Base-by-base conservation (phyloP, 2,329 filamentous ascomycete genomes). In the Penicillium expansum region DNA sequence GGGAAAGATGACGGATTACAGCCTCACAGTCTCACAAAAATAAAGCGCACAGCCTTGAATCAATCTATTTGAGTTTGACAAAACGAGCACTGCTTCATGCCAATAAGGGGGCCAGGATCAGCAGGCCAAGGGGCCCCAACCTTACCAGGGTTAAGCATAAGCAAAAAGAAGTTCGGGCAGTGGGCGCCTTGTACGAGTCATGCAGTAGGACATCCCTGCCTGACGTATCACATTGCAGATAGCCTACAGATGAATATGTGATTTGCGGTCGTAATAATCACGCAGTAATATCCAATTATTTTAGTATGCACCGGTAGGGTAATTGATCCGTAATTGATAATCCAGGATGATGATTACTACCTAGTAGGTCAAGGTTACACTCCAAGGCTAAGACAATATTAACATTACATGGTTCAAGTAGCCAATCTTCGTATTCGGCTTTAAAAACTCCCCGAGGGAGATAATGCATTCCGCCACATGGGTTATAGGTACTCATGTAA, bases 141-240 rank as follows among this genome's bases (percentile, higher is more conserved):
- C 70, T 72, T 72, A 71, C 67, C 70, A 64, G 69, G 67, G 69
- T 72, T 72, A 72, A 72, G 70, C 70, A 71, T 72, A 72, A 67
- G 64, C 63, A 63, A 50, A 57, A 62, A 55, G 62, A 56, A 58
- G 58, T 61, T 66, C 59, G 64, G 62, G 47, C 63, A 57, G 52
- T 66, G 63, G 64, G 66, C 64, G 68, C 47, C 59, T 63, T 62
- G 63, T 59, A 61, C 67, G 65, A 68, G 64, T 60, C 60, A 65
- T 65, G 62, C 53, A 48, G 57, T 33, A 52, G 32, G 52, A 41
- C 30, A 63, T 64, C 62, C 60, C 58, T 67, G 56, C 55, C 57
- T 57, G 64, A 61, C 51, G 55, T 59, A 60, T 66, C 62, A 66
- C 55, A 63, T 47, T 53, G 33, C 44, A 50, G 9, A 54, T 32